Evolutionary conservation across 805 yeast species (phyloP), one percentile per base, ranked within the genome.

Genomic region (Teunomyces pallodes): DNA sequence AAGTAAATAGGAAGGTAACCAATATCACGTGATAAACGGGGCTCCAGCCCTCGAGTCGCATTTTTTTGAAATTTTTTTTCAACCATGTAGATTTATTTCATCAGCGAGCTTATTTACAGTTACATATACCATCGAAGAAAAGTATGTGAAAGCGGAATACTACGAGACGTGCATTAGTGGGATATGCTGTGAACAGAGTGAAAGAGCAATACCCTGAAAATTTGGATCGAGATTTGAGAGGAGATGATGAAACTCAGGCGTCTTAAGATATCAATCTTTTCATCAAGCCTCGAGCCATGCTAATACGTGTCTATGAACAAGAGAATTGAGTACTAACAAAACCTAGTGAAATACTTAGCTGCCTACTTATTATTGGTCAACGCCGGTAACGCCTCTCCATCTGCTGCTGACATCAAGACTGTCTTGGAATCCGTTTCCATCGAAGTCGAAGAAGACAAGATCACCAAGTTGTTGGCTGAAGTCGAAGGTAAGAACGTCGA

Each of bases 341-440:
- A 30, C 24, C 42, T 36, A 69, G 72, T 70, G 76, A 70, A 70
- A 69, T 70, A 70, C 74, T 66, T 70, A 62, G 76, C 76, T 65
- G 76, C 76, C 61, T 70, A 70, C 73, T 69, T 70, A 62, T 69
- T 70, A 66, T 70, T 70, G 66, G 72, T 69, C 56, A 69, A 69
- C 71, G 75, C 74, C 66, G 76, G 76, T 59, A 70, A 70, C 71
- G 54, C 72, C 51, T 51, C 74, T 53, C 76, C 76, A 62, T 67
- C 75, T 53, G 70, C 73, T 50, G 64, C 74, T 46, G 75, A 69
- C 61, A 54, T 70, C 68, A 65, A 62, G 60, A 53, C 64, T 46
- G 72, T 70, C 55, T 68, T 70, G 60, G 70, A 65, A 61, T 59
- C 76, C 46, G 74, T 69, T 57, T 61, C 67, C 51, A 64, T 65